These are phyloP conservation scores for Sonneratia alba DNA, from an alignment of 345 rosid genomes.

Conservation along the genomic window DNA sequence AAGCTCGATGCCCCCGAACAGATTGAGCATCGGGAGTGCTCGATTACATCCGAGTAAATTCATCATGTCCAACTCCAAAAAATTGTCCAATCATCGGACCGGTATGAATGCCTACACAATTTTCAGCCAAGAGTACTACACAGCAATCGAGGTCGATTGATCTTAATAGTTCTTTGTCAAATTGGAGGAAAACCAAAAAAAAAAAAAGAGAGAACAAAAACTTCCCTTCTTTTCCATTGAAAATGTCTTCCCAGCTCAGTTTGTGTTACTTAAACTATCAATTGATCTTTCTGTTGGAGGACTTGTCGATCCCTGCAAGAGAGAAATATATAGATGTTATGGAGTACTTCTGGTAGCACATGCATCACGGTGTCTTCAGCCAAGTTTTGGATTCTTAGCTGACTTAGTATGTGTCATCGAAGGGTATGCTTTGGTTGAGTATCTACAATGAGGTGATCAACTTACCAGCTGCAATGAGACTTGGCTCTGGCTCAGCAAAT, in stretches of 20 bases:
- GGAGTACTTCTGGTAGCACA: neutral
- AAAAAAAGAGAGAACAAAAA: no score
- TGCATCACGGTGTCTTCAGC: neutral
- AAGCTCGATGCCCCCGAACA: neutral
- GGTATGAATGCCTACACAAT: neutral
- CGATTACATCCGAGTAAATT: neutral
- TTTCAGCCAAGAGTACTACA: neutral
- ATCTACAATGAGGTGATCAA: no score
- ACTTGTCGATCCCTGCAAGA: neutral
- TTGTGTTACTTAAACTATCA: neutral
- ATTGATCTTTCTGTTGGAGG: neutral
- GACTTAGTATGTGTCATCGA: no score
- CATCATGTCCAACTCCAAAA: neutral
- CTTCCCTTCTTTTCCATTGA: neutral
- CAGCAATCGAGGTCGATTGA: neutral
- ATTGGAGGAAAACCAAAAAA: no score
- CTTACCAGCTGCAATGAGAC: constrained; percentile 5
- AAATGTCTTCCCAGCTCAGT: neutral
- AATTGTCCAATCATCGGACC: neutral
- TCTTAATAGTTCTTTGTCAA: neutral
- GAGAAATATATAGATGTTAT: neutral
- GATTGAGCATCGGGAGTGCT: neutral
- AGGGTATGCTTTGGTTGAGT: neutral
- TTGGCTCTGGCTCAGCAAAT: constrained; percentile 1
- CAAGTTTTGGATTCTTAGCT: no score